Conservation (phyloP, 805 yeast genomes). For the Starmerella cellae region DNA sequence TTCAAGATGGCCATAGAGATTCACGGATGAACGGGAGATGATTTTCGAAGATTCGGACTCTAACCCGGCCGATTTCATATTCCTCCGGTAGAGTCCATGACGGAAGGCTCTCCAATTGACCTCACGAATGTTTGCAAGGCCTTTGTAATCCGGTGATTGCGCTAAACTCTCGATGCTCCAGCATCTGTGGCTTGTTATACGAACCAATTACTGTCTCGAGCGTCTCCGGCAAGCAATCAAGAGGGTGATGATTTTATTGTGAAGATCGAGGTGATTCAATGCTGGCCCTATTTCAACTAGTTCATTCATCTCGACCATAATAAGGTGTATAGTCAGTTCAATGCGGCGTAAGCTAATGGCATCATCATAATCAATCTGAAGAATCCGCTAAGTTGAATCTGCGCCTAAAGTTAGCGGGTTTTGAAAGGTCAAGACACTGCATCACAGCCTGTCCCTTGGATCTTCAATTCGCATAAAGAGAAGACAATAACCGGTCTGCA, state of each 20-base stretch:
- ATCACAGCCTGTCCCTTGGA: too few relatives aligned
- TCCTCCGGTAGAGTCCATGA: constrained; percentile 2
- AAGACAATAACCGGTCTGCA: too few relatives aligned
- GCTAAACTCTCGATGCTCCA: constrained; percentile 1
- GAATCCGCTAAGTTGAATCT: too few relatives aligned
- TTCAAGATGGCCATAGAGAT: too few relatives aligned
- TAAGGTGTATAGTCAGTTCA: too few relatives aligned
- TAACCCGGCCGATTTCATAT: constrained; percentile 2
- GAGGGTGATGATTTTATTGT: constrained; percentile 33
- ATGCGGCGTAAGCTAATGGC: too few relatives aligned
- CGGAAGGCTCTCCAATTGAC: constrained; percentile 7
- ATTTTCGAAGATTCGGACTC: constrained; percentile 61
- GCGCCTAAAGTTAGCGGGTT: too few relatives aligned
- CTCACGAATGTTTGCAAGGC: constrained; percentile 1
- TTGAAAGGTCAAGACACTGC: too few relatives aligned
- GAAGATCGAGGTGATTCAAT: constrained; percentile 61
- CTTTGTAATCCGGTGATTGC: background rate
- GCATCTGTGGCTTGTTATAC: constrained; percentile 18
- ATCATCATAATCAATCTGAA: too few relatives aligned
- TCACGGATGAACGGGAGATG: constrained; percentile 62
- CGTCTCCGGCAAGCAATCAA: constrained; percentile 25
- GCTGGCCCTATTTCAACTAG: constrained; percentile 46
- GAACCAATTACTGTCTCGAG: constrained; percentile 20
- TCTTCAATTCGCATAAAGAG: too few relatives aligned
- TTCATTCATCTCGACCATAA: constrained; percentile 46